Evolutionary conservation across 2,329 filamentous ascomycete genomes (phyloP), one percentile per base, ranked within the genome.

Genomic region (Ilyonectria mors-panacis): DNA sequence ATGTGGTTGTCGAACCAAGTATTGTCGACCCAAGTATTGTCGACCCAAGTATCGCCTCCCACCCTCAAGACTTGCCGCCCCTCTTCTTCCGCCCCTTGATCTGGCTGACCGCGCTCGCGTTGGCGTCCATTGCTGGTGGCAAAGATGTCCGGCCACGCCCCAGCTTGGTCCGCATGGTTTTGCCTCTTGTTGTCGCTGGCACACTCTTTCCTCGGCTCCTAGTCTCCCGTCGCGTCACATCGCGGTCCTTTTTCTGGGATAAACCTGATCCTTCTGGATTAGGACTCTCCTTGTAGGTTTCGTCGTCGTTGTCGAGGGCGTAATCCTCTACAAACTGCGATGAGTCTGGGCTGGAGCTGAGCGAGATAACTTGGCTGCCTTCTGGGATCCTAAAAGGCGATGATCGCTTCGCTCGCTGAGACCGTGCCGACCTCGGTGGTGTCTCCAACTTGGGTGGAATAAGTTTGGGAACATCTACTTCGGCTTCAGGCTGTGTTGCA

Each of bases 321-420:
- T 73, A 73, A 44, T 73, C 45, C 48, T 74, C 73, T 17, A 50
- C 51, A 58, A 69, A 71, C 19, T 68, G 66, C 30, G 64, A 63
- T 21, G 71, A 70, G 39, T 58, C 45, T 3, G 76, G 69, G 57
- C 75, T 78, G 8, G 78, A 80, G 42, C 73, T 76, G 45, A 81
- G 30, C 17, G 75, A 66, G 26, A 81, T 76, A 35, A 79, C 74
- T 65, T 81, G 77, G 26, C 73, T 80, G 6, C 76, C 78, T n/a
- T 73, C 70, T 7, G 75, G 79, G 30, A 77, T 48, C 21, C 62
- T 50, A 56, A 76, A 80, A 0, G 70, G 68, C 6, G 76, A 73
- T 12, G 65, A 60, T 50, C 50, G 61, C 51, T 70, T 73, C 21
- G 55, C 53, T 48, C 47, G 69, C 19, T 68, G 70, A 13, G 66